Percentiles rank a stretch among this genome's conserved stretches.
These are phyloP conservation scores for Plasmopara halstedii DNA, from an alignment of 352 stramenopile genomes.

Conservation along the genomic window DNA sequence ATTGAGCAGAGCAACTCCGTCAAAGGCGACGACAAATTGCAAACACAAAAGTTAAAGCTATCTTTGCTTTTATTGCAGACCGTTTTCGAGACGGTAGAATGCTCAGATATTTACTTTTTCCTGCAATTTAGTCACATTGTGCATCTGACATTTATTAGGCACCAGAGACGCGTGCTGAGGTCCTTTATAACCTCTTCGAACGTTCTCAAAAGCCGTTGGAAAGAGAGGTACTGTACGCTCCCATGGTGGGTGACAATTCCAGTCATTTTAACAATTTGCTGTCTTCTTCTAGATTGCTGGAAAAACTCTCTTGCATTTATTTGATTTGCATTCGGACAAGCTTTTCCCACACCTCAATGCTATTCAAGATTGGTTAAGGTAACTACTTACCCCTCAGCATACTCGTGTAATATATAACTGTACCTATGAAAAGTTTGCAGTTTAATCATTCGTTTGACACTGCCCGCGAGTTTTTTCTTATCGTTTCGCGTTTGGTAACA, in stretches of 20 bases:
- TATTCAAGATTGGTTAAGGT: conserved; percentile 69
- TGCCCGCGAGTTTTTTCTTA: conserved; percentile 37
- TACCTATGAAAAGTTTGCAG: conserved; percentile 21
- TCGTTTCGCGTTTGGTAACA: conserved; percentile 34
- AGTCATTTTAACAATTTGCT: neutral
- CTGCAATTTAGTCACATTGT: neutral
- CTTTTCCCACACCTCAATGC: conserved; percentile 39
- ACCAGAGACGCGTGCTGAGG: conserved; percentile 42
- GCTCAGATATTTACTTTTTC: neutral
- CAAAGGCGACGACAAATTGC: neutral
- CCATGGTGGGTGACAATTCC: neutral
- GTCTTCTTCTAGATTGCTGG: conserved; percentile 15
- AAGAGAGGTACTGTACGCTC: conserved; percentile 16
- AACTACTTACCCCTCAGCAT: neutral
- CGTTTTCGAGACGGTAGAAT: conserved; percentile 32
- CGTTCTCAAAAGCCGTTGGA: conserved; percentile 19
- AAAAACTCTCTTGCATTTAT: conserved; percentile 32
- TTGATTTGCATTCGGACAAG: conserved; percentile 30
- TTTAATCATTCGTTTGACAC: conserved; percentile 39
- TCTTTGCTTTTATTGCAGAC: conserved; percentile 23
- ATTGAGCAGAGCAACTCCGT: conserved; percentile 20
- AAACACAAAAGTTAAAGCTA: conserved; percentile 10
- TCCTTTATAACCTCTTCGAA: conserved; percentile 35
- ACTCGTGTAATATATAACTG: neutral
- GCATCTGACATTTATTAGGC: conserved; percentile 16